A percentile compares a stretch with the other conserved stretches of the same genome.
These are phyloP conservation scores for Hortiboletus campestris DNA, from an alignment of 768 basidiomycete species.

Conservation along the genomic window DNA sequence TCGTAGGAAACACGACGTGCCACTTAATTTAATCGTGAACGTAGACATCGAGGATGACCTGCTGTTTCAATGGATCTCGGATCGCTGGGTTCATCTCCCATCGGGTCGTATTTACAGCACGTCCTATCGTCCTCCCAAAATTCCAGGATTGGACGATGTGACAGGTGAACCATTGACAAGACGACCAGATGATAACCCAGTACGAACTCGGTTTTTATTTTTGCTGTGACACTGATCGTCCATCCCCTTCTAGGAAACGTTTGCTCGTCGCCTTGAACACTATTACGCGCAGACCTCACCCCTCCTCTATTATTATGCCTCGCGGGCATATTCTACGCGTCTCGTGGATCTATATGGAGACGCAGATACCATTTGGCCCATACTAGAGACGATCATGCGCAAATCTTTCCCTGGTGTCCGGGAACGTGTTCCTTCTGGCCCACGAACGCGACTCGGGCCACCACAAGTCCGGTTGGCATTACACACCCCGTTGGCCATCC, in stretches of 20 bases:
- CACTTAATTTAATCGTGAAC: constrained; percentile 78
- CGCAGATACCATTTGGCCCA: constrained; percentile 81
- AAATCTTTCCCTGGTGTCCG: constrained; percentile 53
- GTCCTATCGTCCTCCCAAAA: constrained; percentile 79
- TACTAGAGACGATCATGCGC: constrained; percentile 60
- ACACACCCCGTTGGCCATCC: constrained; percentile 4
- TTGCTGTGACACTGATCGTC: constrained; percentile 6
- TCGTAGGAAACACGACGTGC: constrained; percentile 54
- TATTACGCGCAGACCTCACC: constrained; percentile 83
- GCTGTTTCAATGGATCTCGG: constrained; percentile 76
- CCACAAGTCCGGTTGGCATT: constrained; percentile 16
- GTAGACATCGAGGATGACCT: constrained; percentile 81
- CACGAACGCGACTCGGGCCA: constrained; percentile 18
- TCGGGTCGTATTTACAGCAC: constrained; percentile 88
- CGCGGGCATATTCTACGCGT: constrained; percentile 41
- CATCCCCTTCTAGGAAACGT: constrained; percentile 56
- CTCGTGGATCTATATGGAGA: constrained; percentile 60
- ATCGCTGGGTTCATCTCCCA: constrained; percentile 82
- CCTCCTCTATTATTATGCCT: constrained; percentile 67
- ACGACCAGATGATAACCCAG: constrained; percentile 85
- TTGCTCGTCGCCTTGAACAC: constrained; percentile 66
- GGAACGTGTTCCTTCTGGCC: constrained; percentile 39
- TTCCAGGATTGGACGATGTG: constrained; percentile 75
- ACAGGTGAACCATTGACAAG: constrained; percentile 81
- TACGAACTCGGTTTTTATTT: constrained; percentile 35